These are phyloP conservation scores for Phytophthora agathidicida DNA, from an alignment of 352 stramenopile species.

Conservation along the genomic window DNA sequence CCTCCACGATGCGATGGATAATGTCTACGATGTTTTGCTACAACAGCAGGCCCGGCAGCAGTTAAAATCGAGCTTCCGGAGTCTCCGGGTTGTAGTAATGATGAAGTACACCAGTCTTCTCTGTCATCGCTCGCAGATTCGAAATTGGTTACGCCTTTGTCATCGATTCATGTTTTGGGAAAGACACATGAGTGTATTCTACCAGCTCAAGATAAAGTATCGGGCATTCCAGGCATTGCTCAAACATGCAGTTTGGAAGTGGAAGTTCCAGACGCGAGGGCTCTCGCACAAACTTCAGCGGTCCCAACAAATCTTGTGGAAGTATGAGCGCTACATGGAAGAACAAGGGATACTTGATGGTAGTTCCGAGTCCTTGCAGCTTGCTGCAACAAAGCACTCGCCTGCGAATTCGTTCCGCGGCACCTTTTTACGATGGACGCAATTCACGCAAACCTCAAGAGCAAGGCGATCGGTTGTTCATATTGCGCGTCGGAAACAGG, in stretches of 20 bases:
- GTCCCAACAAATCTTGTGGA: conserved; percentile 38
- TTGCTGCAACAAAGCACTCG: conserved; percentile 49
- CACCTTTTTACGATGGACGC: conserved; percentile 63
- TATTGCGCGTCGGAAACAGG: conserved; percentile 34
- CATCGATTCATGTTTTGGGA: conserved; percentile 62
- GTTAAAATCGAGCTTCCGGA: conserved; percentile 64
- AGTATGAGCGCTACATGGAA: conserved; percentile 50
- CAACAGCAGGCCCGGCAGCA: conserved; percentile 45
- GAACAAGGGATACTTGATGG: conserved; percentile 36
- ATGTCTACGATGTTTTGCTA: conserved; percentile 59
- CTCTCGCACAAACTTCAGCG: conserved; percentile 44
- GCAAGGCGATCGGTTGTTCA: conserved; percentile 27
- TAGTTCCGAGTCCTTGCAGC: conserved; percentile 32
- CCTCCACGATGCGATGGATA: conserved; percentile 69
- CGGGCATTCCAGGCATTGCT: conserved; percentile 49
- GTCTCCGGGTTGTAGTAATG: conserved; percentile 54
- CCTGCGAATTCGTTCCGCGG: conserved; percentile 52
- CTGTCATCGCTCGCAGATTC: conserved; percentile 52
- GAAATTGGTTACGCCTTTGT: conserved; percentile 70
- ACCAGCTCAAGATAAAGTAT: conserved; percentile 46
- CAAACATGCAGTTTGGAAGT: conserved; percentile 55
- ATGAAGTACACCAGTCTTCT: conserved; percentile 49
- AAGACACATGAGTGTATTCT: conserved; percentile 44
- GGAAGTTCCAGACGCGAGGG: conserved; percentile 51
- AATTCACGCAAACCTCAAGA: conserved; percentile 52